Conservation (phyloP, 2,329 filamentous ascomycete genomes). For the Alternaria sp. region DNA sequence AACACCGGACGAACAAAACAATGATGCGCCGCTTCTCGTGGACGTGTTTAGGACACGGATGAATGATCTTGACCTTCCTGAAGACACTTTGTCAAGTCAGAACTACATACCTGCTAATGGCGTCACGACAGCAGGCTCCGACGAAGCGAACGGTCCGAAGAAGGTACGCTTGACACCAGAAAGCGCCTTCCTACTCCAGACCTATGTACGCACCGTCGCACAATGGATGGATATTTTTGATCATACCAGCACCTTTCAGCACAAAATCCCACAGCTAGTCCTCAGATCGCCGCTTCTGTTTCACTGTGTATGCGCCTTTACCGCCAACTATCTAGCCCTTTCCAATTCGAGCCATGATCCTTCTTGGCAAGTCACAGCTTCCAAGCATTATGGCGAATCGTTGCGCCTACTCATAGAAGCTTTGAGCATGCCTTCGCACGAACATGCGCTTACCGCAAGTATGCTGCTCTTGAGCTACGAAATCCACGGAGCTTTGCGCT, state of each 20-base stretch:
- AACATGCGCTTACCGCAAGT: slow-evolving; percentile 41
- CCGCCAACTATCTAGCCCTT: slow-evolving; percentile 43
- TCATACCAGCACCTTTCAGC: slow-evolving; percentile 38
- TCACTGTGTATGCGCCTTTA: slow-evolving; percentile 44
- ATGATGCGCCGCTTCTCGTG: slow-evolving; percentile 12
- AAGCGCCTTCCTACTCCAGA: slow-evolving; percentile 41
- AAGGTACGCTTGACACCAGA: slow-evolving; percentile 33
- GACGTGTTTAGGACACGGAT: slow-evolving; percentile 38
- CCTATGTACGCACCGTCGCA: slow-evolving; percentile 42
- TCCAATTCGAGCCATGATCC: slow-evolving; percentile 29
- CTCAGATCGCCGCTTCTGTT: slow-evolving; percentile 41
- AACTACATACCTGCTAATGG: slow-evolving; percentile 15
- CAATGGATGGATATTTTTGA: slow-evolving; percentile 47
- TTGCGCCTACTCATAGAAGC: slow-evolving; percentile 39
- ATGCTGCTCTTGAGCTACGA: slow-evolving; percentile 46
- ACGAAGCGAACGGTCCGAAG: not conserved
- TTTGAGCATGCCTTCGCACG: slow-evolving; percentile 32
- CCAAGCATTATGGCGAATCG: slow-evolving; percentile 39
- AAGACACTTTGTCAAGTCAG: slow-evolving; percentile 16
- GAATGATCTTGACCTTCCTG: slow-evolving; percentile 25
- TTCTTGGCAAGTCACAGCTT: slow-evolving; percentile 39
- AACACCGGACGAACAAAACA: slow-evolving; percentile 1
- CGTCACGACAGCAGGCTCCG: slow-evolving; percentile 16
- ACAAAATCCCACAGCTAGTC: slow-evolving; percentile 34
- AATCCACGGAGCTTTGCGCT: slow-evolving; percentile 33